phyloP scores from a whole-genome alignment of 176 grass and related monocot species.

The Bromus sterilis region DNA sequence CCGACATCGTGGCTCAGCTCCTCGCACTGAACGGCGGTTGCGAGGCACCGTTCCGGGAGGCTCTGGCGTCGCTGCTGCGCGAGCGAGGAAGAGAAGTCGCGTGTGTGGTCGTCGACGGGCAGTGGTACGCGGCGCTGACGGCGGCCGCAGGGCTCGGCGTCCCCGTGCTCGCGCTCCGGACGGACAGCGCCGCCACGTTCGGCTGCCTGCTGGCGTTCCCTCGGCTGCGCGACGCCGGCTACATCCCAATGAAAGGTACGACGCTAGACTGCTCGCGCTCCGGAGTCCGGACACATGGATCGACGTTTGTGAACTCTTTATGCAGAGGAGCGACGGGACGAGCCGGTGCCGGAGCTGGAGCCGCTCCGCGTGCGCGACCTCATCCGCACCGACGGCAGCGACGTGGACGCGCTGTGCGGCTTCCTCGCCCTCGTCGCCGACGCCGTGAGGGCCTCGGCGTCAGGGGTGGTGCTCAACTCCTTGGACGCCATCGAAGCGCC shows the following conservation, averaged over 20 bases:
- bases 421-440: neutral
- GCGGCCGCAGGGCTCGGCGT: neutral
- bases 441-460: neutral
- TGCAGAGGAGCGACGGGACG: neutral
- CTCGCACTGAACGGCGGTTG: conserved; percentile 6
- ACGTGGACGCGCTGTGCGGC: neutral
- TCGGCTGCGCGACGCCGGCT: neutral
- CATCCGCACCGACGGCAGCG: neutral
- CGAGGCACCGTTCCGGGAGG: conserved; percentile 8
- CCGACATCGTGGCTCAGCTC: neutral
- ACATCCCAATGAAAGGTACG: neutral
- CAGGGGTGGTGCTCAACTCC: conserved; percentile 17
- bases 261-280: too few species aligned
- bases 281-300: too few species aligned
- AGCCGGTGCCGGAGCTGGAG: neutral
- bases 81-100: neutral
- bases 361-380: conserved; percentile 8
- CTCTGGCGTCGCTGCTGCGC: neutral
- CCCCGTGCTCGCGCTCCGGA: neutral
- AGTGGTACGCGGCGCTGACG: neutral
- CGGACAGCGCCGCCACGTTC: neutral
- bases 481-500: conserved; percentile 23
- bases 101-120: neutral
- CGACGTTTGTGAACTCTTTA: neutral
- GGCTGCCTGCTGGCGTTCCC: neutral